Conservation (phyloP, 2,329 filamentous ascomycete species). For the Trichoderma sp. region DNA sequence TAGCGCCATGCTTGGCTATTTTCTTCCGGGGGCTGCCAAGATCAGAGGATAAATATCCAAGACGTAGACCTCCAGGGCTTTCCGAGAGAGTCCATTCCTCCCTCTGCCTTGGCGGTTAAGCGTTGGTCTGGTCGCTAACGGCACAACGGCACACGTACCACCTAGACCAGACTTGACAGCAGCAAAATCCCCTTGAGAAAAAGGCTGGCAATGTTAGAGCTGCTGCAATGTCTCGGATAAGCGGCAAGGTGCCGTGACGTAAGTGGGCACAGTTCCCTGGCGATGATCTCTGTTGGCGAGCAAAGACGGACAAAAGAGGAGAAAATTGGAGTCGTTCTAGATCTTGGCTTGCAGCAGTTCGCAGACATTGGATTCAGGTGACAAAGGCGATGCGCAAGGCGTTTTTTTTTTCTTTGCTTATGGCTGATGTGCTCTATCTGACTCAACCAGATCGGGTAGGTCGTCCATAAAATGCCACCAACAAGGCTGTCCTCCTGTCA, state of each 20-base stretch:
- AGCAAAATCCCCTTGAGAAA: no score
- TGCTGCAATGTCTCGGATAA: conserved; percentile 22
- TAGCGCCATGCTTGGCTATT: no score
- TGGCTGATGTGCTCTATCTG: neutral
- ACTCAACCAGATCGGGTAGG: no score
- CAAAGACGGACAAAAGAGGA: neutral
- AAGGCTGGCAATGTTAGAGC: no score
- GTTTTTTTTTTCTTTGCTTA: neutral
- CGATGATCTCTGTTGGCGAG: conserved; percentile 9
- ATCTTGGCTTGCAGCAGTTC: conserved; percentile 22
- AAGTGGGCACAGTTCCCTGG: conserved; percentile 1
- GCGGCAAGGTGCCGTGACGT: conserved; percentile 24
- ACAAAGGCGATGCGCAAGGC: conserved; percentile 14
- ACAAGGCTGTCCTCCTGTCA: neutral
- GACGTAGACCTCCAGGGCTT: no score
- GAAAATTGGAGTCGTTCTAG: conserved; percentile 13
- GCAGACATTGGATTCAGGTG: conserved; percentile 9
- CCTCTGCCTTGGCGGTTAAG: neutral
- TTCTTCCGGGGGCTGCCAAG: no score
- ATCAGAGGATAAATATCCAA: no score
- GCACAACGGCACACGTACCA: no score
- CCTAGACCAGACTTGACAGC: no score
- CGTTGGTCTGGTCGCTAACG: no score
- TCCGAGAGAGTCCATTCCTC: neutral
- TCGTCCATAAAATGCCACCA: no score